Evolutionary conservation across 352 stramenopile genomes (phyloP), one percentile per base, ranked within the genome.

Genomic region (Phytophthora meadii): DNA sequence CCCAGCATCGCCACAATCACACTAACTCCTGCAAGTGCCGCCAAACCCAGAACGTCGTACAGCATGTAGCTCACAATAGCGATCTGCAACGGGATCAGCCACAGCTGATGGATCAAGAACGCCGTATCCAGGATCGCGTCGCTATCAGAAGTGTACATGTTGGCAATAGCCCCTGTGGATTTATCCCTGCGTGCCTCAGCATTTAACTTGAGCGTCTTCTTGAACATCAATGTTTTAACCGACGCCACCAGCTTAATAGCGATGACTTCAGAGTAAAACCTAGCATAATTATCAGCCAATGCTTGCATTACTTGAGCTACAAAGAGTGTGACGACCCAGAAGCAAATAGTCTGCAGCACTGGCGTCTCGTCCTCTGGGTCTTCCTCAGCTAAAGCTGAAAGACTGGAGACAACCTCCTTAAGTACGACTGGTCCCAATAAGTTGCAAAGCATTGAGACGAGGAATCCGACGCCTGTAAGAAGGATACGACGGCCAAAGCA

Each of bases 141-240:
- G 28, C 74, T 78, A 58, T 92, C 81, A 4, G 71, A 55, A 9
- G 79, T 89, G 76, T 87, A 90, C 59, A 90, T 79, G 71, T 80
- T 89, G 51, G 73, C 68, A 45, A 92, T 87, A 3, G 74, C 79
- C 1, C 77, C 79, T 12, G 78, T 88, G 24, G 77, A 86, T 40
- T 82, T 88, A 17, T 70, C 34, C 22, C 47, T 61, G 8, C 79
- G 63, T 12, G 83, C 68, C 27, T 73, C 64, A 17, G 74, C 72
- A 50, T 64, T 90, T 4, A 90, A 51, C 0, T 65, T 69, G 36
- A 90, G 41, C 12, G 76, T 81, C 61, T 90, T 89, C 30, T 53
- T 56, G 68, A 84, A 89, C 19, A 92, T 48, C 25, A 87, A 34
- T 15, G 68, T 71, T 70, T 89, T 87, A 49, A 92, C 47, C 2